These are phyloP conservation scores for Calonectria montana DNA, from an alignment of 2,329 filamentous ascomycete genomes.

Conservation along the genomic window DNA sequence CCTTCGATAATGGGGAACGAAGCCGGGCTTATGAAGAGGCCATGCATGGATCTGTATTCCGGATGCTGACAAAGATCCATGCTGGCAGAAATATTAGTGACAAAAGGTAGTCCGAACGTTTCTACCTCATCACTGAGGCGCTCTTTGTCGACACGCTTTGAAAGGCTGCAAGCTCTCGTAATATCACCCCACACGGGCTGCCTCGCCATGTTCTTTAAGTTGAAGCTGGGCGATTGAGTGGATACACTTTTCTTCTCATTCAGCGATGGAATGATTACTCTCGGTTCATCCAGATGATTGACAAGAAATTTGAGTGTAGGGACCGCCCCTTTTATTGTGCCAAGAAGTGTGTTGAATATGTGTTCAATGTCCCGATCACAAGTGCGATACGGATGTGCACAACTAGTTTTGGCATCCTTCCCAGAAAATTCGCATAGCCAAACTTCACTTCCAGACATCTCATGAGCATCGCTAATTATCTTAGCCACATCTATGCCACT, in stretches of 20 bases:
- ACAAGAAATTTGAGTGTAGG: conserved; percentile 56
- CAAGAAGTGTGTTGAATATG: conserved; percentile 47
- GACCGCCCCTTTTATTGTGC: conserved; percentile 37
- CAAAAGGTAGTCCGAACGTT: conserved; percentile 50
- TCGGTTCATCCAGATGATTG: conserved; percentile 62
- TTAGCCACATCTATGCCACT: conserved; percentile 48
- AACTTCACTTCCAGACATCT: conserved; percentile 45
- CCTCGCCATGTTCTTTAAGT: conserved; percentile 42
- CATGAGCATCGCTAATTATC: conserved; percentile 42
- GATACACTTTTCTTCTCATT: background rate
- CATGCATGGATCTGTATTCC: conserved; percentile 56
- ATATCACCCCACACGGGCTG: conserved; percentile 46
- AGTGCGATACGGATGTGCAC: conserved; percentile 46
- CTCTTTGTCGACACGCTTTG: background rate
- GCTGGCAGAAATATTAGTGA: conserved; percentile 41
- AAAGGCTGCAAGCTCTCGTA: conserved; percentile 43
- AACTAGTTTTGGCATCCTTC: conserved; percentile 41
- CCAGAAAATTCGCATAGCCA: conserved; percentile 51
- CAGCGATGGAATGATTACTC: conserved; percentile 48
- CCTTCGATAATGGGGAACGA: conserved; percentile 55
- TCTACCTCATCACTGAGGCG: conserved; percentile 16
- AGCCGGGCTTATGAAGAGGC: conserved; percentile 56
- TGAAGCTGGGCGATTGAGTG: conserved; percentile 15
- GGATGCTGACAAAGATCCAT: conserved; percentile 58
- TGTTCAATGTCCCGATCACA: conserved; percentile 49